These are phyloP conservation scores for Blastobotrys apis DNA, from an alignment of 1,139 yeast species.

Conservation along the genomic window DNA sequence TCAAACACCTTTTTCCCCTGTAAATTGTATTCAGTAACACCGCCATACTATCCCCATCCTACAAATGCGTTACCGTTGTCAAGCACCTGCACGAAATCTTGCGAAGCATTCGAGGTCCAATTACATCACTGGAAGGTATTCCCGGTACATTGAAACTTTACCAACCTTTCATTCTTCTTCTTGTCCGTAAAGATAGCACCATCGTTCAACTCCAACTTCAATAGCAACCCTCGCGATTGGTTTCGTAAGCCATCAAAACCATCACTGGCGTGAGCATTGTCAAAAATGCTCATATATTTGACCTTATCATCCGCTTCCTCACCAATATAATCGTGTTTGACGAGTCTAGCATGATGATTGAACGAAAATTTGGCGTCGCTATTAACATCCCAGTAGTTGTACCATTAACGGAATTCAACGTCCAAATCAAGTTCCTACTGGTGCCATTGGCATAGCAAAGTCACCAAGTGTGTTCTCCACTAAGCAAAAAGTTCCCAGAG, in stretches of 20 bases:
- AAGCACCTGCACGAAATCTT: slow-evolving; percentile 40
- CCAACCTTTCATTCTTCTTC: neutral
- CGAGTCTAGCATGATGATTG: slow-evolving; percentile 14
- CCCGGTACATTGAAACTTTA: slow-evolving; percentile 7
- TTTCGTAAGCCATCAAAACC: no score
- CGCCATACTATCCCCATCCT: slow-evolving; percentile 43
- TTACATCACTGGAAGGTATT: neutral
- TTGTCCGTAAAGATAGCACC: neutral
- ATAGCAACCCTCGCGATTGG: slow-evolving; percentile 10
- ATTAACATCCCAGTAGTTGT: no score
- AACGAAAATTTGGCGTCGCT: slow-evolving; percentile 10
- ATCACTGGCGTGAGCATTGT: slow-evolving; percentile 5
- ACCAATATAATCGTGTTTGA: no score
- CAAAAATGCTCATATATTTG: slow-evolving; percentile 8
- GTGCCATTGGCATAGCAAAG: slow-evolving; percentile 39
- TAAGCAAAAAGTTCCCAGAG: slow-evolving; percentile 38
- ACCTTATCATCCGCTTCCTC: slow-evolving; percentile 1
- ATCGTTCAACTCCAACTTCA: slow-evolving; percentile 7
- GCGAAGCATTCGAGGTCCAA: slow-evolving; percentile 27
- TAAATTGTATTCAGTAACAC: slow-evolving; percentile 37
- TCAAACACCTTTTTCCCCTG: slow-evolving; percentile 37
- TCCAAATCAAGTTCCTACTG: slow-evolving; percentile 40
- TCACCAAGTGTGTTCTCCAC: slow-evolving; percentile 40
- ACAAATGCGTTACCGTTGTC: slow-evolving; percentile 40
- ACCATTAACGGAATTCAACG: no score